Evolutionary conservation across 805 yeast species (phyloP).

Genomic region (Naumovozyma dairenensis): DNA sequence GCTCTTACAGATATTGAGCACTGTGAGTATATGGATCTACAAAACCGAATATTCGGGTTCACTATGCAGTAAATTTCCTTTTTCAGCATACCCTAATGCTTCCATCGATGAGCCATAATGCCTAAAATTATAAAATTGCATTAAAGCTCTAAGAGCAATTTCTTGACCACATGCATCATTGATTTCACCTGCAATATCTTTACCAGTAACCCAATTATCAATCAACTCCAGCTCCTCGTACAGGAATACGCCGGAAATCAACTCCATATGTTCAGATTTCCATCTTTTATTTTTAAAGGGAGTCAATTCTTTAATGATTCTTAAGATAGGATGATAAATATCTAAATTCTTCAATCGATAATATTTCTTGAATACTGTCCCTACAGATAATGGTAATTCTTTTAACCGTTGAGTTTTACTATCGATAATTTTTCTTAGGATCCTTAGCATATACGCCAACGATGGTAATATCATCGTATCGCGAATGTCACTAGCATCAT

Average conservation of each 20-base stretch:
- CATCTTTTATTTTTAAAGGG: slow-evolving; percentile 92
- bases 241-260: slow-evolving; percentile 77
- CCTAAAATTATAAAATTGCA: slow-evolving; percentile 65
- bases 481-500: slow-evolving; percentile 1
- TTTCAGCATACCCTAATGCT: slow-evolving; percentile 43
- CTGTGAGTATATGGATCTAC: too few relatives aligned
- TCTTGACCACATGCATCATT: slow-evolving; percentile 79
- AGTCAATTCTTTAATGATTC: slow-evolving; percentile 64
- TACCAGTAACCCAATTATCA: slow-evolving; percentile 85
- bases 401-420: slow-evolving; percentile 59
- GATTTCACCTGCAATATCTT: slow-evolving; percentile 65
- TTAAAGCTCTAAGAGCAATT: slow-evolving; percentile 64
- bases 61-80: too few relatives aligned
- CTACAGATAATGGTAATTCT: slow-evolving; percentile 26
- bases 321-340: slow-evolving; percentile 60
- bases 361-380: slow-evolving; percentile 29
- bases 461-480: slow-evolving; percentile 11
- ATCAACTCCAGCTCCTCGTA: slow-evolving; percentile 60
- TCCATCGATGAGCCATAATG: slow-evolving; percentile 45
- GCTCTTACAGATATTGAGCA: too few relatives aligned
- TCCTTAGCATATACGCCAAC: slow-evolving; percentile 31
- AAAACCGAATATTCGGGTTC: too few relatives aligned
- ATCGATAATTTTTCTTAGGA: slow-evolving; percentile 48
- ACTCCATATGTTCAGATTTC: slow-evolving; percentile 88
- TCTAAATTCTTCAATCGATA: slow-evolving; percentile 50